Conservation (phyloP, 2,329 filamentous ascomycete species). For the Ramularia endophylla region DNA sequence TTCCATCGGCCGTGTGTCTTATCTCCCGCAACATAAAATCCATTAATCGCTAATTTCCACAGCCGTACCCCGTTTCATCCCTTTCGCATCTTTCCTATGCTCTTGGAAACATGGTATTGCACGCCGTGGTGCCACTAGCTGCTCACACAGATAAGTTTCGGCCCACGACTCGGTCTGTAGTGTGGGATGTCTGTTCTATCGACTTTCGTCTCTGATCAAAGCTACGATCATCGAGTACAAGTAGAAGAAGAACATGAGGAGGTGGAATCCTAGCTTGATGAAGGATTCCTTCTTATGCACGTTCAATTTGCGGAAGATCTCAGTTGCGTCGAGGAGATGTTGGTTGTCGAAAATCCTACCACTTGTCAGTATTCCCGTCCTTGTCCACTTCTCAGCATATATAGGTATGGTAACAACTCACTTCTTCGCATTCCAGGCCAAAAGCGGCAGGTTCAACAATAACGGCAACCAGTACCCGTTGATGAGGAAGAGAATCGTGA, state of each 20-base stretch:
- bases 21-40: no score
- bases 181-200: no score
- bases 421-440: conserved; percentile 98
- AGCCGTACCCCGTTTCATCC: no score
- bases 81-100: no score
- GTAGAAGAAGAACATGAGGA: conserved; percentile 99
- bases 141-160: no score
- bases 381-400: background rate
- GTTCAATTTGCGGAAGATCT: conserved; percentile 99
- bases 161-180: no score
- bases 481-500: conserved; percentile 93
- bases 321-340: conserved; percentile 92
- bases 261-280: conserved; percentile 96
- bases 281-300: conserved; percentile 99
- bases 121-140: no score
- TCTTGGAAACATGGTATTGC: no score
- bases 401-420: conserved; percentile 45
- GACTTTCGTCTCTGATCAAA: conserved; percentile 80
- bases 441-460: conserved; percentile 82
- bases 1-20: no score
- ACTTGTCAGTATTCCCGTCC: conserved; percentile 29
- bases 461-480: conserved; percentile 98
- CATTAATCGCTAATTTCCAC: no score
- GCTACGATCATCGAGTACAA: conserved; percentile 65
- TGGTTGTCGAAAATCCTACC: conserved; percentile 91